These are phyloP conservation scores for Coemansia umbellata DNA, from an alignment of 192 early-diverging fungal species.

Conservation along the genomic window DNA sequence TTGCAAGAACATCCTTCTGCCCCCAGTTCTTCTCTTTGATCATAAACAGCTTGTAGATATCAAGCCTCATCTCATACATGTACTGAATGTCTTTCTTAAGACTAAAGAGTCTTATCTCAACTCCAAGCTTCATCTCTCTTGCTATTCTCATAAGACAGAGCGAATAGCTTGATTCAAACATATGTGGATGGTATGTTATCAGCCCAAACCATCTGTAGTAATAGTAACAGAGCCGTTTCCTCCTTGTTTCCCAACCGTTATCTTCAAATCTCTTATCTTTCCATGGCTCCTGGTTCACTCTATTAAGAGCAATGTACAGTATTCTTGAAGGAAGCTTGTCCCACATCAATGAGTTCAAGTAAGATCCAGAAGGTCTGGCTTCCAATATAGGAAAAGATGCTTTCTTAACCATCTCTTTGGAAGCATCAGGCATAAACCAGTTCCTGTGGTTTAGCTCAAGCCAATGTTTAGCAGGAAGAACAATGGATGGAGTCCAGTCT, in stretches of 20 bases:
- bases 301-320: too few relatives aligned
- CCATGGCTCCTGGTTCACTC: not conserved
- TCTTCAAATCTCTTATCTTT: conserved; percentile 2
- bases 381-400: not conserved
- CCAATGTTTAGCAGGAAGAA: not conserved
- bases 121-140: conserved; percentile 1
- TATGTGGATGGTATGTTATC: conserved; percentile 11
- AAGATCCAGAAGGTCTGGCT: not conserved
- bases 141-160: conserved; percentile 4
- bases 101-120: not conserved
- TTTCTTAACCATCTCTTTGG: not conserved
- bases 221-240: conserved; percentile 6
- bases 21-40: conserved; percentile 1
- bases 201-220: conserved; percentile 7
- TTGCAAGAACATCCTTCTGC: conserved; percentile 3
- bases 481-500: conserved; percentile 1
- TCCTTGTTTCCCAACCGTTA: conserved; percentile 12
- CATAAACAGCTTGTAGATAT: conserved; percentile 8
- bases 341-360: not conserved
- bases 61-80: conserved; percentile 7
- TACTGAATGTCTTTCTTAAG: conserved; percentile 3
- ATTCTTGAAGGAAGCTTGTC: conserved; percentile 1
- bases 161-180: conserved; percentile 4
- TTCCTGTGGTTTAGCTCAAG: not conserved
- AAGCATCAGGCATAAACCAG: conserved; percentile 5